Base-by-base conservation (phyloP, 2,329 filamentous ascomycete species). In the Fusarium sp. region DNA sequence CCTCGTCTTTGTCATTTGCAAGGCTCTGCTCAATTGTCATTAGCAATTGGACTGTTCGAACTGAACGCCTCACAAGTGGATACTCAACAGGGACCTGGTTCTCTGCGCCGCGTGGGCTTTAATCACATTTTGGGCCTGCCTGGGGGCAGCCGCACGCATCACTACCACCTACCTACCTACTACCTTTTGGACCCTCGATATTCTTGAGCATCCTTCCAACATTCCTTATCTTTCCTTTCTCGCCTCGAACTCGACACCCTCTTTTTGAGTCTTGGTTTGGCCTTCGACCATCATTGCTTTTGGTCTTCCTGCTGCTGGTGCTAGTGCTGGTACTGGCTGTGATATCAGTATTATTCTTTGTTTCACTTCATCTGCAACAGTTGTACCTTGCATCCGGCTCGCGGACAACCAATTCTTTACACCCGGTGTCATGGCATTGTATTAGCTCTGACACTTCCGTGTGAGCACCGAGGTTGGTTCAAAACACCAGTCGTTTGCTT, bases 281-380 rank as follows among this genome's bases (percentile, higher is more conserved):
- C 58, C 52, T 67, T 63, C 54, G 64, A 61, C 59, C 63, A 62
- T 66, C 62, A 60, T 71, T 71, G 31, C 52, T 59, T 58, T 50
- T 44, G 65, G 52, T 74, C 26, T 54, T 61, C 16, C 26, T 53
- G 43, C 44, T 66, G 68, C 68, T 37, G 54, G 73, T 75, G 62
- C 68, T 37, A 52, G 73, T 75, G 62, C 67, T 73, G 70, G 68
- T 75, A 46, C 68, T 72, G 69, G 57, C 59, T 62, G 57, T 64
- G 49, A 64, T 62, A 65, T 68, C 46, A 46, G 45, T 60, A 49
- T 55, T 54, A 50, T 57, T 30, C 39, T 63, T 56, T 60, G 19
- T 25, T 21, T 34, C 52, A 30, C 37, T 49, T 41, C 51, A 59
- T 39, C 46, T 46, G 30, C 54, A 45, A 52, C 70, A 26, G 18